Evolutionary conservation across 2,329 filamentous ascomycete genomes (phyloP).

Genomic region (Dactylellina cionopaga): DNA sequence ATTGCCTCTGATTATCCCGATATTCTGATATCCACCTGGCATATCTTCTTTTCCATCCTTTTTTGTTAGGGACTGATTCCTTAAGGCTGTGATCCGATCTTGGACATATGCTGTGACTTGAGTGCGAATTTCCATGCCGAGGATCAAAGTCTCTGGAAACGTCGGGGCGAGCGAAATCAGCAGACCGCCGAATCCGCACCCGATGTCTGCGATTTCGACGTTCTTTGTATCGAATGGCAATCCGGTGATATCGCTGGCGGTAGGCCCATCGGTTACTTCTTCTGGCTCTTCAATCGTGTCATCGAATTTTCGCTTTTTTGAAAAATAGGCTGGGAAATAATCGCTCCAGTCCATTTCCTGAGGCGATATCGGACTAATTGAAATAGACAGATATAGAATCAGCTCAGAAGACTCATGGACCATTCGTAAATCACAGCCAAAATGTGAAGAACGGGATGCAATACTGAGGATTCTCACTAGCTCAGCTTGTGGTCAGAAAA

Average conservation of each 20-base stretch:
- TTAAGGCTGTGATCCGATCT: constrained; percentile 83
- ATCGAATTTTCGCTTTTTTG: constrained; percentile 59
- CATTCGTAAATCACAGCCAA: too few species aligned
- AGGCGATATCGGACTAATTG: constrained; percentile 79
- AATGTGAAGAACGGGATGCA: constrained; percentile 29
- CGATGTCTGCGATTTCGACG: constrained; percentile 94
- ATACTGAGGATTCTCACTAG: constrained; percentile 72
- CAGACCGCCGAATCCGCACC: constrained; percentile 93
- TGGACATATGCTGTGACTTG: constrained; percentile 92
- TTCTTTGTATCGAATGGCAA: constrained; percentile 66
- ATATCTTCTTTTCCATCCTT: constrained; percentile 60
- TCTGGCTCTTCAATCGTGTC: constrained; percentile 56
- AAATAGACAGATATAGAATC: not conserved
- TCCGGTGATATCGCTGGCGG: constrained; percentile 13
- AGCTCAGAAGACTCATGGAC: not conserved
- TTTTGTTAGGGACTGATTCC: constrained; percentile 67
- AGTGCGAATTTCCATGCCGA: constrained; percentile 93
- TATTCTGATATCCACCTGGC: constrained; percentile 77
- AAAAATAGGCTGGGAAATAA: constrained; percentile 79
- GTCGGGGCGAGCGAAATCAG: constrained; percentile 84
- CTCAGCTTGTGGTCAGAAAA: constrained; percentile 91
- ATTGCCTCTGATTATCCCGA: constrained; percentile 88
- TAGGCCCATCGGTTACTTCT: constrained; percentile 32
- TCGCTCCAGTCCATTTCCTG: constrained; percentile 89
- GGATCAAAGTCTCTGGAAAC: constrained; percentile 81